Base-by-base conservation (phyloP, 1,284 basidiomycete species). In the Melampsora americana region DNA sequence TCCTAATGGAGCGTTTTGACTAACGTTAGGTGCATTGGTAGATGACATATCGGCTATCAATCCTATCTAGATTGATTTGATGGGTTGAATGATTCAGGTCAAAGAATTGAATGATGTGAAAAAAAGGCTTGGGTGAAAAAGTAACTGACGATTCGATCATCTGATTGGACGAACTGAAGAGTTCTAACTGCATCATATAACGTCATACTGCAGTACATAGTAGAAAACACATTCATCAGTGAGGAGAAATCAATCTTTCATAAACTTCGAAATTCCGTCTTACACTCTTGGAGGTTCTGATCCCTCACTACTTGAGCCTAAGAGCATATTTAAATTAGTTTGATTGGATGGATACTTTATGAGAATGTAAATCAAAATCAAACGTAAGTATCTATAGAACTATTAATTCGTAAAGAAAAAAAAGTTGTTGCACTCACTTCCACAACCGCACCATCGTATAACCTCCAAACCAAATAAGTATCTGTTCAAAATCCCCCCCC, bases 41-140 rank as follows among this genome's bases (percentile, higher is more conserved):
- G 80, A 79, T 26, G 81, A 82, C 68, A 85, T 84, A 78, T 85
- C 84, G 68, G 84, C 84, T 69, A 85, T 80, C 77, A 85, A 80
- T 46, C 84, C 84, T 69, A 81, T 81, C 81, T 82, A 66, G 23
- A 7, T 32, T 18, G 14, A 35, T 44, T 39, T 26, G 35, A 30
- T 59, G 39, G 42, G 35, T 23, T 66, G 44, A 64, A 56, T 48
- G 18, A 59, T 39, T 30, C 16, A 44, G 44, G 48, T 35, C 26
- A 39, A 53, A 64, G 50, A n/a, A 23, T 5, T 23, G 18, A 35
- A 30, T 1, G 6, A 12, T 12, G 11, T 42, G 11, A 9, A 35
- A 35, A 35, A 42, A 11, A 1, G 6, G 6, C 4, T 42, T 60
- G 12, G 42, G 9, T 3, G 5, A 66, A n/a, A n/a, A 6, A 59